Evolutionary conservation across 2,329 filamentous ascomycete genomes (phyloP), one percentile per base, ranked within the genome.

Genomic region (Rhytidhysteron rufulum): DNA sequence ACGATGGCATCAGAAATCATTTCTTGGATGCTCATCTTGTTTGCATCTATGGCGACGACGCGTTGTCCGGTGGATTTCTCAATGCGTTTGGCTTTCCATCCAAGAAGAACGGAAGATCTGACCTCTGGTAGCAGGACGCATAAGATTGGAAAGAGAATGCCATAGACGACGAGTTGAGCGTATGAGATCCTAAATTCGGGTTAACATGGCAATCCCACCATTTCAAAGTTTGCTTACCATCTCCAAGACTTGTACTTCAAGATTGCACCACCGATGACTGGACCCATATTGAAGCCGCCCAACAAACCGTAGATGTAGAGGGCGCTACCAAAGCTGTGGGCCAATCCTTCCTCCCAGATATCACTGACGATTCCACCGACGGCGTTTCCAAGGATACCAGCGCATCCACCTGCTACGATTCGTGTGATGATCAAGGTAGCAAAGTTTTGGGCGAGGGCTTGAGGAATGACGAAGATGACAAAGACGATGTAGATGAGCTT

Each of bases 81-180:
- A 10, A 71, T 47, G 8, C 40, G 39, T 19, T 43, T 54, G 2
- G 69, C 67, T 20, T 60, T 62, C 8, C 53, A 53, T 16, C 60
- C 51, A 3, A 77, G 62, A n/a, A 77, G 68, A 5, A 75, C 68
- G 17, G 66, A 62, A 1, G 61, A 62, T 13, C 74, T 65, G n/a
- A 70, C 70, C 48, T 78, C 75, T 3, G 62, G 63, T 7, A 78
- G 55, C 6, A 62, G 51, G 2, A 72, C 39, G 49, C 59, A 67
- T 31, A 73, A 58, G 1, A 71, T 34, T 0, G 69, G 56, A 32
- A 73, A 55, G 1, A 73, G 49, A 3, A 62, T 62, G 16, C 62
- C 68, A 31, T 74, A 73, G 54, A 70, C 65, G 34, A 71, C 67
- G 22, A 72, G 69, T 16, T 71, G 68, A 19, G 67, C 57, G 20